Conservation (phyloP, 129 eudicot genomes). For the Centrapalus pauciflorus region DNA sequence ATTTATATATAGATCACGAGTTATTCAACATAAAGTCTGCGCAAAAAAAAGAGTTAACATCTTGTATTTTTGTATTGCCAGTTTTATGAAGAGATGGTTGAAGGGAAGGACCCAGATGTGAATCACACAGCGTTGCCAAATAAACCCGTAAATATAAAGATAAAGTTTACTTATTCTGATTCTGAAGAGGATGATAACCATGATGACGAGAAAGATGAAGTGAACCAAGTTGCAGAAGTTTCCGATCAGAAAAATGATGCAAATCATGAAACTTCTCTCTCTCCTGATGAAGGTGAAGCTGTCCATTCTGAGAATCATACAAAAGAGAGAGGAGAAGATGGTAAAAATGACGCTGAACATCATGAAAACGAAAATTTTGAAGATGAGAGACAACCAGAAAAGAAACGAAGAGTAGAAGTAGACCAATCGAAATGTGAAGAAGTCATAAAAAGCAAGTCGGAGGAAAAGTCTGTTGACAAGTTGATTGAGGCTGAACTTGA, state of each 20-base stretch:
- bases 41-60: background rate
- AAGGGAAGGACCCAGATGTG: slow-evolving; percentile 41
- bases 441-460: slow-evolving; percentile 24
- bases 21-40: no score
- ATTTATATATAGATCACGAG: no score
- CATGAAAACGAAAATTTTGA: slow-evolving; percentile 25
- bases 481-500: slow-evolving; percentile 84
- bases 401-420: slow-evolving; percentile 57
- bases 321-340: slow-evolving; percentile 22
- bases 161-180: slow-evolving; percentile 69
- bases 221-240: slow-evolving; percentile 28
- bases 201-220: slow-evolving; percentile 26
- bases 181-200: slow-evolving; percentile 51
- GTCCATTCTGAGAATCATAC: slow-evolving; percentile 18
- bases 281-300: slow-evolving; percentile 15
- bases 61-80: slow-evolving; percentile 10
- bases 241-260: slow-evolving; percentile 8
- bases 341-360: slow-evolving; percentile 20
- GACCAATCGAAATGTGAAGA: slow-evolving; percentile 27
- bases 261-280: slow-evolving; percentile 16
- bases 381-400: slow-evolving; percentile 49
- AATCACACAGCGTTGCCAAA: slow-evolving; percentile 24
- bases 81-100: slow-evolving; percentile 83
- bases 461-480: slow-evolving; percentile 68
- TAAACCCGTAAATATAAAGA: slow-evolving; percentile 67